phyloP scores from a whole-genome alignment of 805 yeast genomes.

The Barnettozyma sp. region DNA sequence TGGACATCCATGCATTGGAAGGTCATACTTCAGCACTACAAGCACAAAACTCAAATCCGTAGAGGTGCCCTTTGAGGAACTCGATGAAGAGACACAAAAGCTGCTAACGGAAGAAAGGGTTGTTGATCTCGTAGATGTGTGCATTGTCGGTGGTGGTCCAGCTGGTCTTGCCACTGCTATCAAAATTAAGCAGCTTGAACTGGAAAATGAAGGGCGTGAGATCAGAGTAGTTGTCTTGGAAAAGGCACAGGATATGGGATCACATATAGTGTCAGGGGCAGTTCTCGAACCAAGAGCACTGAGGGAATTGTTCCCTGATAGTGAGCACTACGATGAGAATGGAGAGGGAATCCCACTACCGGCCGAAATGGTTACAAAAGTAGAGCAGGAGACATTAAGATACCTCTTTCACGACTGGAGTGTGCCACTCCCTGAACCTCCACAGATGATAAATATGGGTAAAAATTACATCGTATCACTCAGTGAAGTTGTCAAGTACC shows the following conservation, averaged over 20 bases:
- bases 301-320: slow-evolving; percentile 72
- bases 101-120: slow-evolving; percentile 60
- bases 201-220: slow-evolving; percentile 53
- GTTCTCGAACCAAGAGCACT: slow-evolving; percentile 87
- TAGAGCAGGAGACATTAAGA: slow-evolving; percentile 67
- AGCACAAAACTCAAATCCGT: slow-evolving; percentile 12
- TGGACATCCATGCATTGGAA: background rate
- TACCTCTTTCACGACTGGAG: slow-evolving; percentile 54
- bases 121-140: slow-evolving; percentile 83
- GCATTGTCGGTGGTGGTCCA: slow-evolving; percentile 97
- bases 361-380: slow-evolving; percentile 64
- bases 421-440: slow-evolving; percentile 85
- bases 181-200: slow-evolving; percentile 75
- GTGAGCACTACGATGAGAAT: slow-evolving; percentile 43
- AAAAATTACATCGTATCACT: slow-evolving; percentile 82
- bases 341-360: slow-evolving; percentile 72
- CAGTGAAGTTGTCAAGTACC: slow-evolving; percentile 70
- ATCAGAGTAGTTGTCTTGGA: slow-evolving; percentile 85
- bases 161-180: slow-evolving; percentile 96
- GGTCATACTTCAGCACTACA: slow-evolving; percentile 1
- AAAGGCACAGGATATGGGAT: slow-evolving; percentile 89
- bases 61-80: slow-evolving; percentile 24
- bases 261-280: slow-evolving; percentile 90
- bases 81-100: slow-evolving; percentile 39
- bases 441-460: slow-evolving; percentile 76